Percentiles rank a stretch among this genome's conserved stretches.
Evolutionary conservation across 2,329 filamentous ascomycete species (phyloP).

Genomic region (Sclerotinia sclerotiorum): DNA sequence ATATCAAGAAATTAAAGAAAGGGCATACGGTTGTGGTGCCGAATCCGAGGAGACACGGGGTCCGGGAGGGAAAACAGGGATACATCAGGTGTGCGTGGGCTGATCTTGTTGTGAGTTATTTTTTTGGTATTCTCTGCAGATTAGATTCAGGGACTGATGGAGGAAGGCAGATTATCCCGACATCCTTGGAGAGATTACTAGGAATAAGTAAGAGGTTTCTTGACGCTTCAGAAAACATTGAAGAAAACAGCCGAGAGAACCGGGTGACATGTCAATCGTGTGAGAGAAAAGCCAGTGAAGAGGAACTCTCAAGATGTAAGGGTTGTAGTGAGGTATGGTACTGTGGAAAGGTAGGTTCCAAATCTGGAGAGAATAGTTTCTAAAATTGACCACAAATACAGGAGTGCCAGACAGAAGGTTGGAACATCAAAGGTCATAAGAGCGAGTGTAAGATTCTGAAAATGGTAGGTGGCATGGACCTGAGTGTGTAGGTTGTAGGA

Average conservation of each 20-base stretch:
- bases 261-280: slow-evolving; percentile 33
- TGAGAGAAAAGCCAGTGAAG: slow-evolving; percentile 24
- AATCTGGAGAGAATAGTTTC: not conserved
- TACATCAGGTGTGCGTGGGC: slow-evolving; percentile 30
- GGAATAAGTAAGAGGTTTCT: slow-evolving; percentile 26
- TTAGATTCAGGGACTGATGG: not conserved
- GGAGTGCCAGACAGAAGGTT: slow-evolving; percentile 36
- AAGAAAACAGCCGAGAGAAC: not conserved
- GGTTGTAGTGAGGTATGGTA: slow-evolving; percentile 38
- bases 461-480: slow-evolving; percentile 18
- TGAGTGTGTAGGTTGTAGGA: not conserved
- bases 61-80: slow-evolving; percentile 35
- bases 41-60: slow-evolving; percentile 30
- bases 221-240: slow-evolving; percentile 3
- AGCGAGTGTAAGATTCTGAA: slow-evolving; percentile 37
- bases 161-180: slow-evolving; percentile 33
- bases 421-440: slow-evolving; percentile 36
- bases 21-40: slow-evolving; percentile 30
- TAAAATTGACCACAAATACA: slow-evolving; percentile 20
- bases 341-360: slow-evolving; percentile 36
- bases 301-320: slow-evolving; percentile 33
- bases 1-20: slow-evolving; percentile 34
- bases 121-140: not conserved
- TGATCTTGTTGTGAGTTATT: slow-evolving; percentile 26
- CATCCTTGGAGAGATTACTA: slow-evolving; percentile 30